These are phyloP conservation scores for Pouteria campechiana DNA, from an alignment of 179 eudicot genomes.

Conservation along the genomic window DNA sequence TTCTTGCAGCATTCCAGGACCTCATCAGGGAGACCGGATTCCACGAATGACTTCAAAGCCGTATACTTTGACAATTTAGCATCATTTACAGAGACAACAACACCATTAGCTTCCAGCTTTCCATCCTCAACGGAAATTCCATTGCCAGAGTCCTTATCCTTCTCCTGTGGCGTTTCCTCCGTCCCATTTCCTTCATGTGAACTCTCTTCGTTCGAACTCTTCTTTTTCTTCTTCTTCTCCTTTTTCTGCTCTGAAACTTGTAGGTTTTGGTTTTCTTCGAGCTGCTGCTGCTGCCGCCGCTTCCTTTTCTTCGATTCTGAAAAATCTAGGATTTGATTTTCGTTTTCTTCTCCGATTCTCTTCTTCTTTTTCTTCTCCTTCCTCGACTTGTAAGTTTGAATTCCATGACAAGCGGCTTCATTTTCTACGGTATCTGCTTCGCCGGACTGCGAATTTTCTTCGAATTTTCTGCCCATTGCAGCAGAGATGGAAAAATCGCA, in stretches of 20 bases:
- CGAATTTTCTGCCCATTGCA: slow-evolving; percentile 3
- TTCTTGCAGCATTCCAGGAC: slow-evolving; percentile 73
- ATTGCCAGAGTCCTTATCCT: slow-evolving; percentile 5
- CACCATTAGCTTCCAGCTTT: slow-evolving; percentile 33
- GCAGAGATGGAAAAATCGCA: too few species aligned
- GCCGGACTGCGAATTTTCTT: background rate
- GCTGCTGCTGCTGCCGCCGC: too few species aligned
- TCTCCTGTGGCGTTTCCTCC: slow-evolving; percentile 2
- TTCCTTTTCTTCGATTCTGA: too few species aligned
- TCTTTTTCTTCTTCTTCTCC: slow-evolving; percentile 14
- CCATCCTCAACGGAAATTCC: slow-evolving; percentile 15
- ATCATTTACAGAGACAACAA: slow-evolving; percentile 71
- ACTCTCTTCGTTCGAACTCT: slow-evolving; percentile 5
- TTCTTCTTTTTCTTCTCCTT: slow-evolving; percentile 19
- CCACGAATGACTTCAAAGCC: slow-evolving; percentile 47
- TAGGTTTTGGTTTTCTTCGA: too few species aligned
- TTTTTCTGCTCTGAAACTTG: slow-evolving; percentile 2
- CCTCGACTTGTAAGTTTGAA: slow-evolving; percentile 19
- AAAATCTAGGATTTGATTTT: too few species aligned
- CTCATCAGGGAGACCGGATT: slow-evolving; percentile 48
- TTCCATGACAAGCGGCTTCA: slow-evolving; percentile 3
- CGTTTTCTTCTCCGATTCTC: slow-evolving; percentile 8
- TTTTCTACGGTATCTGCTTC: background rate
- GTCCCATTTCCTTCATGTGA: slow-evolving; percentile 7
- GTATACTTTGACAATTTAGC: slow-evolving; percentile 34